Percentiles rank a stretch among this genome's conserved stretches.
phyloP scores from a whole-genome alignment of 2,329 filamentous ascomycete species.

The Aspergillus spinulosporus region DNA sequence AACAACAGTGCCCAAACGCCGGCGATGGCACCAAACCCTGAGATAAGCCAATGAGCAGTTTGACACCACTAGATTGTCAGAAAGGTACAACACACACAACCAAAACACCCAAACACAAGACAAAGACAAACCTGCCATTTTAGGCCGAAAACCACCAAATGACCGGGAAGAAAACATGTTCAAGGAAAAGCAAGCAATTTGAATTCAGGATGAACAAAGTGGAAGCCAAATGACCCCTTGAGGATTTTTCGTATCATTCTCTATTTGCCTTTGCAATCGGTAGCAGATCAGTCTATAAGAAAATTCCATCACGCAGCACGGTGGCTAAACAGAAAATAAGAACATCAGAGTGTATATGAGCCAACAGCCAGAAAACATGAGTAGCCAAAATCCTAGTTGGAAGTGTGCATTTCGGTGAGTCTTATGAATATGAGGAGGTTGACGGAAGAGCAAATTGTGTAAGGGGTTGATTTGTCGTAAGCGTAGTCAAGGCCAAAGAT shows the following conservation, averaged over 20 bases:
- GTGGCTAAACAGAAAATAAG: slow-evolving; percentile 9
- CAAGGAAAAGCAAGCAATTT: background rate
- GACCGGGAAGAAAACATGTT: background rate
- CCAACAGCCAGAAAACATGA: background rate
- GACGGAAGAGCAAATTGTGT: background rate
- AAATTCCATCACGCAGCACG: slow-evolving; percentile 17
- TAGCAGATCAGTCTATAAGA: slow-evolving; percentile 27
- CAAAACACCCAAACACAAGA: background rate
- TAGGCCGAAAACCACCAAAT: background rate
- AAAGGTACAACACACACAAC: background rate
- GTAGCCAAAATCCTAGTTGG: background rate
- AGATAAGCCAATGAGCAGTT: background rate
- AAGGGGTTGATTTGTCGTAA: background rate
- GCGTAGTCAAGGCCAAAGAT: slow-evolving; percentile 33
- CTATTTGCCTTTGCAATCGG: slow-evolving; percentile 23
- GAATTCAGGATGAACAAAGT: no score
- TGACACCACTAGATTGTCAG: background rate
- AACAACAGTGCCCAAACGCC: background rate
- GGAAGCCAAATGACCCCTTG: background rate
- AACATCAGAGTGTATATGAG: slow-evolving; percentile 15
- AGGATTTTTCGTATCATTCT: slow-evolving; percentile 18
- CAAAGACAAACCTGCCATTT: background rate
- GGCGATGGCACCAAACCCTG: background rate
- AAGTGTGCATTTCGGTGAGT: background rate
- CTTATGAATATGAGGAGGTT: background rate